Evolutionary conservation across 768 basidiomycete genomes (phyloP).

Genomic region (Suillus spraguei): DNA sequence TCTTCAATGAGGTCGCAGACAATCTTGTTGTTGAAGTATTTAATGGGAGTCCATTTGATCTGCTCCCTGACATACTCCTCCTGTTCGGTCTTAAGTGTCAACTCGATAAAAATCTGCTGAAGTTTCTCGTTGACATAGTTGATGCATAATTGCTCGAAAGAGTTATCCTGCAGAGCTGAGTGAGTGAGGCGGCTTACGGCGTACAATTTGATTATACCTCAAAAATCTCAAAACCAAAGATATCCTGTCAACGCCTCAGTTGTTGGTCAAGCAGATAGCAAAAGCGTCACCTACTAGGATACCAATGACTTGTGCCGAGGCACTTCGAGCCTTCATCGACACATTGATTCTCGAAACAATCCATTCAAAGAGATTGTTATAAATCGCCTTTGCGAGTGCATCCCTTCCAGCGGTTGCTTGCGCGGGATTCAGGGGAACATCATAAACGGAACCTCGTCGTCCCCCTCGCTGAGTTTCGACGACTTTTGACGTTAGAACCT

Average conservation of each 20-base stretch:
- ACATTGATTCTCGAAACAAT: conserved; percentile 95
- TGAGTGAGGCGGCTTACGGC: conserved; percentile 5
- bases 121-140: conserved; percentile 99
- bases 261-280: conserved; percentile 8
- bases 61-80: conserved; percentile 98
- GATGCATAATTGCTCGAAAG: conserved; percentile 98
- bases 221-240: conserved; percentile 99
- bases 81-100: conserved; percentile 98
- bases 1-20: conserved; percentile 99
- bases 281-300: conserved; percentile 64
- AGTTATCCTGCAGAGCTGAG: conserved; percentile 68
- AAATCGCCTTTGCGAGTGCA: conserved; percentile 93
- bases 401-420: conserved; percentile 90
- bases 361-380: conserved; percentile 99
- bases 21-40: conserved; percentile 98
- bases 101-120: conserved; percentile 98
- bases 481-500: conserved; percentile 80
- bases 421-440: conserved; percentile 91
- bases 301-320: conserved; percentile 82
- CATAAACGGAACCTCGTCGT: conserved; percentile 92
- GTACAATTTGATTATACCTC: conserved; percentile 51
- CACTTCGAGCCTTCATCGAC: conserved; percentile 88
- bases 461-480: conserved; percentile 95
- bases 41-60: conserved; percentile 99
- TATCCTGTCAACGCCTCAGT: conserved; percentile 58